Conservation (phyloP, 192 early-diverging fungal species). For the Coemansia aciculifera region DNA sequence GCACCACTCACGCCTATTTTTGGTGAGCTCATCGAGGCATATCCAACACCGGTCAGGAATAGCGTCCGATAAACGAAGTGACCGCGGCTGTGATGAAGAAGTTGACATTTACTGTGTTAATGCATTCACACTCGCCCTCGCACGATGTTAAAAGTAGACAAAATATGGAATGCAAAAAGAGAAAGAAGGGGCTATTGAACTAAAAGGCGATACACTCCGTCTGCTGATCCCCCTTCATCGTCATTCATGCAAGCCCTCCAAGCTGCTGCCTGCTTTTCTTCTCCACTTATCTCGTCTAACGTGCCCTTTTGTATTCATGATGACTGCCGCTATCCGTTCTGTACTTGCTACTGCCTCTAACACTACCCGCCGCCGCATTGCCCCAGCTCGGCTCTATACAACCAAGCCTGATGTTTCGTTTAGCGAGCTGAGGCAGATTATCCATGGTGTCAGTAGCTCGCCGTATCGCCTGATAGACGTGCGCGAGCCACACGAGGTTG, state of each 20-base stretch:
- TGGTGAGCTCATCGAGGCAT: conserved; percentile 69
- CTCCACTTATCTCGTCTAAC: not conserved
- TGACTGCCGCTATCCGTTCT: not conserved
- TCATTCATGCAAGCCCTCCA: not conserved
- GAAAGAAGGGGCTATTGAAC: not conserved
- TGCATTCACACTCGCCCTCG: not conserved
- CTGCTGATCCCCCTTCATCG: too few species aligned
- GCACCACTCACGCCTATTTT: conserved; percentile 64
- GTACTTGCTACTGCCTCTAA: not conserved
- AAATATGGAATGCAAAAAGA: not conserved
- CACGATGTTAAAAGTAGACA: not conserved
- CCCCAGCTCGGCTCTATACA: conserved; percentile 26
- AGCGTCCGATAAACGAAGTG: not conserved
- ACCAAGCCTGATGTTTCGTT: conserved; percentile 50
- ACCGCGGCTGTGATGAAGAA: not conserved
- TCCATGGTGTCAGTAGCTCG: conserved; percentile 37
- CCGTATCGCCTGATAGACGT: conserved; percentile 66
- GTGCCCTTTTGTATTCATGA: not conserved
- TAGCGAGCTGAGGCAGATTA: conserved; percentile 44
- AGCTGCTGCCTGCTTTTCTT: not conserved
- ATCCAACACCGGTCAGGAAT: conserved; percentile 66
- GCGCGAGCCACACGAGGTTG: conserved; percentile 64
- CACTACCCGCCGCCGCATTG: not conserved
- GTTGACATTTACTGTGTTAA: not conserved
- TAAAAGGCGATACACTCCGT: not conserved